These are phyloP conservation scores for Salicornia ramosissima DNA, from an alignment of 148 eudicot species.

Conservation along the genomic window DNA sequence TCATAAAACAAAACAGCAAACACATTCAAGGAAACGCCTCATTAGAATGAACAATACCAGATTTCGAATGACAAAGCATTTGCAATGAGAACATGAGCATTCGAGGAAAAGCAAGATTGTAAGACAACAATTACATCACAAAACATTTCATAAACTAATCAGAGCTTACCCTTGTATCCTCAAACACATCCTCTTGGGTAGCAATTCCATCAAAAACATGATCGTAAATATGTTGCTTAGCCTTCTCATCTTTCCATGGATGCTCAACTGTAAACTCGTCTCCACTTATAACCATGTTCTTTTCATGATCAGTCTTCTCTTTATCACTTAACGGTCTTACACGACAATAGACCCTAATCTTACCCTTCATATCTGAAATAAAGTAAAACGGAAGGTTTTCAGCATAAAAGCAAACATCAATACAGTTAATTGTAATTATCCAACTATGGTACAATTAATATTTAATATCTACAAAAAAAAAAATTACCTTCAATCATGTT, in stretches of 20 bases:
- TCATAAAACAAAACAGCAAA: neutral
- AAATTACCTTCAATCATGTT: conserved; percentile 81
- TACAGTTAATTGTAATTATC: neutral
- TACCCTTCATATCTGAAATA: conserved; percentile 89
- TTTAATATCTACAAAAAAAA: neutral
- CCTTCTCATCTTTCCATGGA: conserved; percentile 83
- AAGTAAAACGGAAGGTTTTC: neutral
- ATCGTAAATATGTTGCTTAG: conserved; percentile 89
- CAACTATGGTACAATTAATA: neutral
- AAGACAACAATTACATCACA: neutral
- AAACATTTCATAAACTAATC: neutral
- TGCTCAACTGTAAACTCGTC: conserved; percentile 98
- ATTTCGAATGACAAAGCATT: neutral
- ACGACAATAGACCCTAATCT: conserved; percentile 89
- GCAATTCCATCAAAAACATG: conserved; percentile 82
- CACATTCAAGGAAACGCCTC: neutral
- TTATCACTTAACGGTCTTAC: conserved; percentile 79
- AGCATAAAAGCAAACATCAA: too few relatives aligned
- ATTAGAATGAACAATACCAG: neutral
- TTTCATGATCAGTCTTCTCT: conserved; percentile 63
- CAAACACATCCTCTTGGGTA: conserved; percentile 88
- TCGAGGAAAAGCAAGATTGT: too few relatives aligned
- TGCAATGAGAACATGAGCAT: neutral
- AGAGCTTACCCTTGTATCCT: conserved; percentile 79
- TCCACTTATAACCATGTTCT: conserved; percentile 40